Conservation (phyloP, 2,329 filamentous ascomycete species). For the Paecilomyces sp. region DNA sequence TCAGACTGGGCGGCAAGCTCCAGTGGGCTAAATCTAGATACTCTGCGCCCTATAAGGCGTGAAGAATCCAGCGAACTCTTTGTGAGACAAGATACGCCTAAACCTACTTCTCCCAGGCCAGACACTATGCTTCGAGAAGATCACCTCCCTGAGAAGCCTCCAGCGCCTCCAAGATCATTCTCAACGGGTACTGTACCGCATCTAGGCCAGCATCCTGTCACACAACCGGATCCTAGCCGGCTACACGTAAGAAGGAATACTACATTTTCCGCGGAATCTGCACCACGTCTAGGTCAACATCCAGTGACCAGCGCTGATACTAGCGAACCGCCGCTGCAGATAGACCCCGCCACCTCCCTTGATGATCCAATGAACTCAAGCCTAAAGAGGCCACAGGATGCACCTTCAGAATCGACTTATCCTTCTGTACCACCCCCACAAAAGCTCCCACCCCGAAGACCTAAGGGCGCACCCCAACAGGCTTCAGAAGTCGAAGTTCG, state of each 20-base stretch:
- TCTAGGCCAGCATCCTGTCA: not conserved
- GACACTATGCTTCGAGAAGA: not conserved
- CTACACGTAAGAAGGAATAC: not conserved
- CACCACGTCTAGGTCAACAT: too few species aligned
- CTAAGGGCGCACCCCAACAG: not conserved
- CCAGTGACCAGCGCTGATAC: too few species aligned
- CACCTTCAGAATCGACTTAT: not conserved
- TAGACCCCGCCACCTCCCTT: not conserved
- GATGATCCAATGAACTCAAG: not conserved
- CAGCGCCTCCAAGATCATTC: not conserved
- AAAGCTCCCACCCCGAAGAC: not conserved
- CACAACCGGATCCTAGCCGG: not conserved
- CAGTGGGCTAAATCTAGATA: not conserved
- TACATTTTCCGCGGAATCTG: not conserved
- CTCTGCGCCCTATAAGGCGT: not conserved
- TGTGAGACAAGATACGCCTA: slow-evolving; percentile 11
- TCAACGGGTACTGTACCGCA: not conserved
- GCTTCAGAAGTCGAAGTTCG: not conserved
- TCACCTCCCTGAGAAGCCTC: not conserved
- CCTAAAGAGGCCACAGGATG: not conserved
- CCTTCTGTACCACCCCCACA: not conserved
- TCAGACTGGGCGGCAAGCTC: slow-evolving; percentile 20
- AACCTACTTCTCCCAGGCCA: not conserved
- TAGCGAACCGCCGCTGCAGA: too few species aligned
- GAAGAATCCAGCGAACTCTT: slow-evolving; percentile 9